Evolutionary conservation across 2,329 filamentous ascomycete genomes (phyloP), one percentile per base, ranked within the genome.

Genomic region (Fusarium anthophilum): DNA sequence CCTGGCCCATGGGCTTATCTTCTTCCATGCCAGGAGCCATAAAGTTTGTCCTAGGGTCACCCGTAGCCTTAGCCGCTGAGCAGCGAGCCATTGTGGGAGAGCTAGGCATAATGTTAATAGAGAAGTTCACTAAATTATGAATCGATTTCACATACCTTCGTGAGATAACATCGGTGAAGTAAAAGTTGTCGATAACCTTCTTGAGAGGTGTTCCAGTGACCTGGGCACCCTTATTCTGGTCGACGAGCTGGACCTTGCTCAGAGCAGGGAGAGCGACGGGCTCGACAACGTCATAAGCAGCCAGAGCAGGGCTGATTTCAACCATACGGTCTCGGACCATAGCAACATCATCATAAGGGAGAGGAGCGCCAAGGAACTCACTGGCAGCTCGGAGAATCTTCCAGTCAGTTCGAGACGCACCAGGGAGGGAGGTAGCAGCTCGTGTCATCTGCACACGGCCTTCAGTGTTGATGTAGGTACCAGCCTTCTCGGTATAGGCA

Each of bases 1-100:
- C 81, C 81, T 91, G 89, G 57, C 89, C 89, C 86, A 89, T 86
- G 8, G 89, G 89, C 83, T 85, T 88, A 77, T 90, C 88, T 78
- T 90, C 88, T 79, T 89, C 87, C 82, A 90, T 88, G 62, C 93
- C 93, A 28, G 92, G 87, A 61, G 92, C 92, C 91, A 95, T 92
- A 76, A 94, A 90, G 84, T 95, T 94, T 63, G 91, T 95, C 82
- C 93, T 88, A 65, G 92, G 90, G 84, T 95, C 93, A 70, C 92
- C 91, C 15, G 91, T 91, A 66, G 92, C 93, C 89, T 98, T 98
- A 76, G 95, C 93, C 60, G 94, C 96, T 56, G 95, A 97, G 88
- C 95, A 98, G 81, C 96, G 93, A 69, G 96, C 96, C 96, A 99
- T 99, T 66, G 96, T 99, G 58, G 96, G 95, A 72, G 95, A 98